phyloP scores from a whole-genome alignment of 306 rosid genomes.

The Castanea mollissima region DNA sequence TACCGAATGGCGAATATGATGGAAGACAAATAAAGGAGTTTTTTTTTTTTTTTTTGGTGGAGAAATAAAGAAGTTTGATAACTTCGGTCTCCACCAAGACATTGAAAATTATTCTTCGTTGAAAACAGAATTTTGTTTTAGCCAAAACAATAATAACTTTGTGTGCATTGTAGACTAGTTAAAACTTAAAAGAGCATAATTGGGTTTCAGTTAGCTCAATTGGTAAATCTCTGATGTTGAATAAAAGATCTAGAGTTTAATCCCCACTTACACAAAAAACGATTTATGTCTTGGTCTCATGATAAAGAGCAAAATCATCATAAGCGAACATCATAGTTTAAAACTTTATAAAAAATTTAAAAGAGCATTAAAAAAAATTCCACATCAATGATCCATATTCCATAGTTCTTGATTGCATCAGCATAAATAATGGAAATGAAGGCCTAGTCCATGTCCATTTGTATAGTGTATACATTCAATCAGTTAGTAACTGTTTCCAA shows the following conservation, averaged over 20 bases:
- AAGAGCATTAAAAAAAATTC: not conserved
- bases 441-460: not conserved
- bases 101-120: too few species aligned
- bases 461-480: too few species aligned
- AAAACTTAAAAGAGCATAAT: not conserved
- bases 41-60: too few species aligned
- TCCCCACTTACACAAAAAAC: accelerated
- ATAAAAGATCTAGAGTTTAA: accelerated
- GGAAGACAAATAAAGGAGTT: too few species aligned
- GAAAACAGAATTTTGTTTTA: too few species aligned
- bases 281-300: accelerated
- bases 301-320: too few species aligned
- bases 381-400: not conserved
- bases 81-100: too few species aligned
- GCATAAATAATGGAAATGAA: not conserved
- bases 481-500: too few species aligned
- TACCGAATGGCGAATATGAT: too few species aligned
- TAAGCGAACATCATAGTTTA: accelerated
- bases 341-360: not conserved
- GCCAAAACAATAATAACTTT: too few species aligned
- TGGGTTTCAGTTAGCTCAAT: accelerated
- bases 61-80: too few species aligned
- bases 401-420: not conserved
- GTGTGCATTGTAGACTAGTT: not conserved
- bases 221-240: accelerated